phyloP scores from a whole-genome alignment of 106 monocot species.

The Platanthera guangdongensis region DNA sequence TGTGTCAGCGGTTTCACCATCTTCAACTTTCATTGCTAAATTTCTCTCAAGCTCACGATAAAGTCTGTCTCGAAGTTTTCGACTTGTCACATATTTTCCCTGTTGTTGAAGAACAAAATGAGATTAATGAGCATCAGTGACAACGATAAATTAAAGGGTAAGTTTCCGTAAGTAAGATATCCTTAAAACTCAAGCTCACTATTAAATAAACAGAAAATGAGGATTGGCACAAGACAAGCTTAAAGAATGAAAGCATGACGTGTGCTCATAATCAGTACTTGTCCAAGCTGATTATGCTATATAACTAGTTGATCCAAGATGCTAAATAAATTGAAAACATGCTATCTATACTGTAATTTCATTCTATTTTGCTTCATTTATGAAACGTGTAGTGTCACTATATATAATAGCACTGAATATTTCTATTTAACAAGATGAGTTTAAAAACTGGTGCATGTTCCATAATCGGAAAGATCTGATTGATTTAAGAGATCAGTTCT shows the following conservation, averaged over 20 bases:
- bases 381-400: not conserved
- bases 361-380: not conserved
- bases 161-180: not conserved
- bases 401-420: not conserved
- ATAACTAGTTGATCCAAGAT: not conserved
- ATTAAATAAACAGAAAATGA: not conserved
- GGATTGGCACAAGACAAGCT: not conserved
- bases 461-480: not conserved
- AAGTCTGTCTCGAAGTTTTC: slow-evolving; percentile 90
- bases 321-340: not conserved
- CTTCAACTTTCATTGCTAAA: slow-evolving; percentile 95
- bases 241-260: not conserved
- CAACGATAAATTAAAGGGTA: not conserved
- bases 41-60: slow-evolving; percentile 89
- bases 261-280: not conserved
- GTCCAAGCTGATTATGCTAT: not conserved
- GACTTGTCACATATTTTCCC: slow-evolving; percentile 96
- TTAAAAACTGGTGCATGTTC: not conserved
- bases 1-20: slow-evolving; percentile 97
- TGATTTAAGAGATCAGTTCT: not conserved
- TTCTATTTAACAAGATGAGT: not conserved
- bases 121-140: not conserved
- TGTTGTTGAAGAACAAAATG: slow-evolving; percentile 16
- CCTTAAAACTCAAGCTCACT: not conserved
- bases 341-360: not conserved